A percentile compares a stretch with the other conserved stretches of the same genome.
Conservation (phyloP, 1,139 yeast genomes). For the Candida pseudoviswanathii region DNA sequence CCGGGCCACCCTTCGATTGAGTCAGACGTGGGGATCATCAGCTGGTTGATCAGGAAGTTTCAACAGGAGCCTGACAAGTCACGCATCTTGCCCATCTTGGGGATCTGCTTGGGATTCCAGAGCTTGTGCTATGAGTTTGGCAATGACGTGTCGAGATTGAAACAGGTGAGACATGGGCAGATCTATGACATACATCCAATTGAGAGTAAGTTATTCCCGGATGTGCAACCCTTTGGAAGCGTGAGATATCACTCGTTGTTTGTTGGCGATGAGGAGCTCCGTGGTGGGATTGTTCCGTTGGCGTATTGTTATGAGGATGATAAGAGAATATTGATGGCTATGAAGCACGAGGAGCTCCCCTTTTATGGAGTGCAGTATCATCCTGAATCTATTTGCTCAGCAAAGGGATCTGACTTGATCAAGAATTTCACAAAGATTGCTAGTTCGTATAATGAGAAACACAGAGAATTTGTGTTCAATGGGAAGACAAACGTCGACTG, state of each 20-base stretch:
- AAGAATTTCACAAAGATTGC: slow-evolving; percentile 66
- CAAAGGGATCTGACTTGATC: slow-evolving; percentile 59
- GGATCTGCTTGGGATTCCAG: slow-evolving; percentile 94
- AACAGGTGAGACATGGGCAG: slow-evolving; percentile 82
- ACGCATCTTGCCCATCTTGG: slow-evolving; percentile 68
- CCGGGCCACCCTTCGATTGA: slow-evolving; percentile 83
- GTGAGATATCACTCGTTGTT: slow-evolving; percentile 90
- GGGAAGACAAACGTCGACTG: slow-evolving; percentile 3
- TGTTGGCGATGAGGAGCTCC: slow-evolving; percentile 37
- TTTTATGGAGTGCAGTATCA: slow-evolving; percentile 96
- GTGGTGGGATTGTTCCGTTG: slow-evolving; percentile 49
- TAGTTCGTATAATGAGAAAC: slow-evolving; percentile 28
- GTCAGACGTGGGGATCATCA: slow-evolving; percentile 76
- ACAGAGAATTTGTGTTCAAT: slow-evolving; percentile 15
- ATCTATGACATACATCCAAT: slow-evolving; percentile 53
- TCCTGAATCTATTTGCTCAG: slow-evolving; percentile 92
- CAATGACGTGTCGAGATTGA: slow-evolving; percentile 53
- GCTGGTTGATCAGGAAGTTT: slow-evolving; percentile 44
- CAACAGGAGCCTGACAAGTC: slow-evolving; percentile 15
- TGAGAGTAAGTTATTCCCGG: slow-evolving; percentile 19
- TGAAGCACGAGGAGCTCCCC: slow-evolving; percentile 58
- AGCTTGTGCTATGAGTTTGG: slow-evolving; percentile 73
- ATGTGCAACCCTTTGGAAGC: slow-evolving; percentile 48
- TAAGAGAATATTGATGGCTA: slow-evolving; percentile 73
- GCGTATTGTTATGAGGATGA: slow-evolving; percentile 51